Evolutionary conservation across 2,329 filamentous ascomycete genomes (phyloP).

Genomic region (Aspergillus novofumigatus): DNA sequence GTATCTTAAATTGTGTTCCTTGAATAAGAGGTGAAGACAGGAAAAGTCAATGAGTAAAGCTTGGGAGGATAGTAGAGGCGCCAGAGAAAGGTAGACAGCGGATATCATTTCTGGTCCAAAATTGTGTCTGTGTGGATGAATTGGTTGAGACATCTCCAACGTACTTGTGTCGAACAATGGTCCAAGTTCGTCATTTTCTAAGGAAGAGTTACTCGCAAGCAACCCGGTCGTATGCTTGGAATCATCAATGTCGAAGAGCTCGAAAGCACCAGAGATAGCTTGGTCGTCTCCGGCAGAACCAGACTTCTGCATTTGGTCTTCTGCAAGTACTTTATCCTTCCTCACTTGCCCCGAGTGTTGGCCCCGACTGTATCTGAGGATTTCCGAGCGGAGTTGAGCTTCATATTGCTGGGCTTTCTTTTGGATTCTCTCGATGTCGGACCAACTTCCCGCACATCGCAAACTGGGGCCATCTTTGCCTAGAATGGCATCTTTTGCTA

Average conservation of each 20-base stretch:
- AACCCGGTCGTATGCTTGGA: conserved; percentile 20
- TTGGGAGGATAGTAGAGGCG: conserved; percentile 69
- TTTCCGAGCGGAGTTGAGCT: conserved; percentile 32
- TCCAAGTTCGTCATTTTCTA: conserved; percentile 28
- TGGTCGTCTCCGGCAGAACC: background rate
- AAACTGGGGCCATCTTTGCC: conserved; percentile 50
- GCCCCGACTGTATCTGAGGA: conserved; percentile 33
- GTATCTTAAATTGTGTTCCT: conserved; percentile 63
- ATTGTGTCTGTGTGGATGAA: conserved; percentile 6
- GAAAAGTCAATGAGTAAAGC: conserved; percentile 72
- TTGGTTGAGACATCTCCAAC: conserved; percentile 9
- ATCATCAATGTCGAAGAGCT: conserved; percentile 35
- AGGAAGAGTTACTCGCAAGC: conserved; percentile 17
- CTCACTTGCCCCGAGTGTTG: conserved; percentile 21
- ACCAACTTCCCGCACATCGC: conserved; percentile 70
- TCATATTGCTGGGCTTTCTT: conserved; percentile 49
- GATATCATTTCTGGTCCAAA: conserved; percentile 43
- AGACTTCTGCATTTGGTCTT: background rate
- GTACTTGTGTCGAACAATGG: conserved; percentile 22
- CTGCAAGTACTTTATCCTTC: background rate
- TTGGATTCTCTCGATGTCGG: conserved; percentile 62
- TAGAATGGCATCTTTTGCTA: conserved; percentile 53
- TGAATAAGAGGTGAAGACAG: conserved; percentile 73
- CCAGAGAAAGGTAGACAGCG: conserved; percentile 67
- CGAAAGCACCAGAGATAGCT: conserved; percentile 22